Evolutionary conservation across 2,329 filamentous ascomycete genomes (phyloP), one percentile per base, ranked within the genome.

Genomic region (Dendrostoma leiphaemia): DNA sequence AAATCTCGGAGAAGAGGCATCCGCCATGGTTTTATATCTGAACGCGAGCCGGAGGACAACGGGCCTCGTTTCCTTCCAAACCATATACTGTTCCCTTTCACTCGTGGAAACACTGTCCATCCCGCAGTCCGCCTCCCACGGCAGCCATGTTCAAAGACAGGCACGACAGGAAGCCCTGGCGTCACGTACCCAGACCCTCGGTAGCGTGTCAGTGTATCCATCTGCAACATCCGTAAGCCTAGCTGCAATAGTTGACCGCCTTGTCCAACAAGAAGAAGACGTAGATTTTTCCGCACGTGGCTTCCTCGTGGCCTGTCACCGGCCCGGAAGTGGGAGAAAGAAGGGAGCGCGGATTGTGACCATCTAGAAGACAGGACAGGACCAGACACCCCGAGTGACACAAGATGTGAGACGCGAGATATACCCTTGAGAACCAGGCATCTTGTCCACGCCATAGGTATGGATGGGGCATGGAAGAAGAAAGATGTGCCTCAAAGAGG

Each of bases 201-300:
- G 49, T 54, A 47, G 41, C 51, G 46, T 26, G 29, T 34, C 35
- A 41, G 44, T 44, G 41, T 46, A 50, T 56, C 46, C 41, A 47
- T 55, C 55, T 50, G 47, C 50, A 57, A 51, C 47, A 48, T 48
- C 44, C 19, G 8, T 24, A 38, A 47, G 34, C 35, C 49, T 50
- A 53, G 46, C 49, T 55, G 56, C 49, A 60, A 60, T 64, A 58
- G 59, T 60, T 62, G 58, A 44, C 57, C 58, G 62, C 61, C 62
- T 61, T 59, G 61, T 62, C 54, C 59, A 54, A 63, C 60, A 54
- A 54, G 13, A 31, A 26, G 28, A 34, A 7, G 5, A 23, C 21
- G 32, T 29, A n/a, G 35, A 15, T n/a, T 23, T n/a, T 26, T 41
- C 44, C 41, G 23, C 55, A 57, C 55, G 52, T 57, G 55, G 55